phyloP scores from a whole-genome alignment of 768 basidiomycete species.

The Boletales sp. region DNA sequence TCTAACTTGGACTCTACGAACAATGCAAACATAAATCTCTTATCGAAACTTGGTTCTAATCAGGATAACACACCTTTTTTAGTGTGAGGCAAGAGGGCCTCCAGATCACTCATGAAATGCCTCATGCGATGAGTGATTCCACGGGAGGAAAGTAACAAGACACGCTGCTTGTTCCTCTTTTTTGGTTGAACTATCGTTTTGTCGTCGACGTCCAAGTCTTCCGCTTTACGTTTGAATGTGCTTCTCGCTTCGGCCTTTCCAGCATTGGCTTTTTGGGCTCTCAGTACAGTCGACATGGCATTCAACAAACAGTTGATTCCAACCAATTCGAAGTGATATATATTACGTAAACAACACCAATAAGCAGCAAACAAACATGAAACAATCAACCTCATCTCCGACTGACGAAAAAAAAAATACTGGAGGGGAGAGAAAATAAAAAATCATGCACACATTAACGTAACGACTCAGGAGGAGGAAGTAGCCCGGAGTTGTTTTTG shows the following conservation, averaged over 20 bases:
- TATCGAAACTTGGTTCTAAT: background rate
- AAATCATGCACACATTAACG: background rate
- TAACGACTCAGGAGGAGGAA: slow-evolving; percentile 26
- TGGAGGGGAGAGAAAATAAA: background rate
- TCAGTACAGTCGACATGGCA: slow-evolving; percentile 63
- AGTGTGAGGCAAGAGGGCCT: slow-evolving; percentile 85
- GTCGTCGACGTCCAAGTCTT: slow-evolving; percentile 57
- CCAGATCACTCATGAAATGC: slow-evolving; percentile 94
- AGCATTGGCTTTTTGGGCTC: slow-evolving; percentile 57
- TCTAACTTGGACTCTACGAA: slow-evolving; percentile 90
- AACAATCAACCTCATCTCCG: background rate
- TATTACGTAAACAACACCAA: slow-evolving; percentile 24
- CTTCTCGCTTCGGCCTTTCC: slow-evolving; percentile 39
- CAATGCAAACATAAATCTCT: background rate
- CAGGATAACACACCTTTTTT: slow-evolving; percentile 78
- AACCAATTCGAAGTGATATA: background rate
- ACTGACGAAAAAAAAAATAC: background rate
- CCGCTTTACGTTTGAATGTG: slow-evolving; percentile 63
- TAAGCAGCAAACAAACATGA: background rate
- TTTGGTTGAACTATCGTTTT: slow-evolving; percentile 39
- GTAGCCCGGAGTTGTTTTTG: slow-evolving; percentile 66
- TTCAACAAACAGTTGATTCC: background rate
- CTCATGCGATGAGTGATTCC: slow-evolving; percentile 96
- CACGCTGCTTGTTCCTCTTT: slow-evolving; percentile 92
- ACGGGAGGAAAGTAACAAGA: slow-evolving; percentile 86